Percentiles rank a stretch among this genome's conserved stretches.
phyloP scores from a whole-genome alignment of 768 basidiomycete species.

The Suillus alpinus region DNA sequence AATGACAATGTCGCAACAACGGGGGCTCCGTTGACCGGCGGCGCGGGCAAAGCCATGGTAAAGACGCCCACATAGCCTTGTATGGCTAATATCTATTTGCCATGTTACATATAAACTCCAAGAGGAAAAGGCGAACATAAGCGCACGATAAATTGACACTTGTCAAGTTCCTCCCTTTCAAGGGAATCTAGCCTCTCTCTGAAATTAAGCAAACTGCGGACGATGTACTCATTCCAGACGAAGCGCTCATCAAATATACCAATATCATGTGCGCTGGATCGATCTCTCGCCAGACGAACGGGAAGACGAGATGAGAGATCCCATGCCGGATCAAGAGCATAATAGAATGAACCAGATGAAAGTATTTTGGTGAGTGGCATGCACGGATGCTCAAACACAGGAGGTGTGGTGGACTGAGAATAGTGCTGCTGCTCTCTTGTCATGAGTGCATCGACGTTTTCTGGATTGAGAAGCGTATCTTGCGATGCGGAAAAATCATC shows the following conservation, averaged over 20 bases:
- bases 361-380: constrained; percentile 86
- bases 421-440: constrained; percentile 40
- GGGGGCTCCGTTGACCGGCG: constrained; percentile 71
- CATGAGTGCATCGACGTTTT: constrained; percentile 45
- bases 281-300: constrained; percentile 59
- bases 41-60: constrained; percentile 73
- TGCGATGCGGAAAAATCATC: constrained; percentile 63
- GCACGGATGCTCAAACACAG: constrained; percentile 89
- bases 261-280: constrained; percentile 42
- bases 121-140: constrained; percentile 9
- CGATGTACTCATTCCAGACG: constrained; percentile 93
- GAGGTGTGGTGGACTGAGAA: constrained; percentile 39
- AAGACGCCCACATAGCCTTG: constrained; percentile 92
- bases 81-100: constrained; percentile 73
- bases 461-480: constrained; percentile 56
- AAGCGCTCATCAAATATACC: constrained; percentile 80
- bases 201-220: constrained; percentile 85
- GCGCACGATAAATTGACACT: constrained; percentile 81
- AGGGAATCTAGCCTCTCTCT: constrained; percentile 68
- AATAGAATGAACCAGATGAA: constrained; percentile 92
- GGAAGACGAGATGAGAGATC: constrained; percentile 85
- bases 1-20: constrained; percentile 73
- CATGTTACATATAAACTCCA: constrained; percentile 8
- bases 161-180: constrained; percentile 75
- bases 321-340: constrained; percentile 79